A percentile compares a stretch with the other conserved stretches of the same genome.
phyloP scores from a whole-genome alignment of 2,329 filamentous ascomycete genomes.

The Colletotrichum gigasporum region DNA sequence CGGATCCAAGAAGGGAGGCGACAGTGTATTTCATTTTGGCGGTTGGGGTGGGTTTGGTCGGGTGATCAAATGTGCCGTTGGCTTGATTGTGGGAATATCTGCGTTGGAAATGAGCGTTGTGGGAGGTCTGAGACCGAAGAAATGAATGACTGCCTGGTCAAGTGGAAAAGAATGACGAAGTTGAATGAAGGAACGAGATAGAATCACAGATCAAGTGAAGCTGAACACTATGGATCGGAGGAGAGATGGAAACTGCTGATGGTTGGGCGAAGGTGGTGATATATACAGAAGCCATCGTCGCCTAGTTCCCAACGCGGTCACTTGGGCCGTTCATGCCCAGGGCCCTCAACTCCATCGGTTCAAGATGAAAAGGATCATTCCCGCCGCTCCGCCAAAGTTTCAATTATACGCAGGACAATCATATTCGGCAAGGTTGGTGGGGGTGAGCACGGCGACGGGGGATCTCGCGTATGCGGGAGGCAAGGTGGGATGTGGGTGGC shows the following conservation, averaged over 20 bases:
- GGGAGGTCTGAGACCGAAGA: conserved; percentile 28
- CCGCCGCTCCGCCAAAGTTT: conserved; percentile 32
- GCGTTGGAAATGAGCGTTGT: conserved; percentile 19
- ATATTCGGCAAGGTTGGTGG: conserved; percentile 21
- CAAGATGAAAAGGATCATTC: conserved; percentile 27
- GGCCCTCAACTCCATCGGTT: conserved; percentile 9
- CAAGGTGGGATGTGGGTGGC: conserved; percentile 18
- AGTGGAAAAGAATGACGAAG: conserved; percentile 32
- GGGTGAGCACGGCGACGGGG: conserved; percentile 14
- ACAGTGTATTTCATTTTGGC: conserved; percentile 35
- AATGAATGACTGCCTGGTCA: conserved; percentile 32
- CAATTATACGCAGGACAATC: conserved; percentile 29
- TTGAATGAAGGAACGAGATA: conserved; percentile 31
- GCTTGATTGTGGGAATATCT: conserved; percentile 28
- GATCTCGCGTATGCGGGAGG: conserved; percentile 30
- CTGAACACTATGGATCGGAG: conserved; percentile 27
- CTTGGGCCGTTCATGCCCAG: conserved; percentile 8
- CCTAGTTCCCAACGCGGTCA: conserved; percentile 17
- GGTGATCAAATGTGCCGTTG: not conserved
- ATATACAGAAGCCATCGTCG: conserved; percentile 22
- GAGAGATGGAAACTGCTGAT: not conserved
- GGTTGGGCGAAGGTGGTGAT: conserved; percentile 7
- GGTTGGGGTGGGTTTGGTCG: not conserved
- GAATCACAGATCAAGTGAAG: conserved; percentile 32
- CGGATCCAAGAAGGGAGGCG: conserved; percentile 39